A percentile compares a stretch with the other conserved stretches of the same genome.
These are phyloP conservation scores for Fraxinus greggii DNA, from an alignment of 305 asterid species.

Conservation along the genomic window DNA sequence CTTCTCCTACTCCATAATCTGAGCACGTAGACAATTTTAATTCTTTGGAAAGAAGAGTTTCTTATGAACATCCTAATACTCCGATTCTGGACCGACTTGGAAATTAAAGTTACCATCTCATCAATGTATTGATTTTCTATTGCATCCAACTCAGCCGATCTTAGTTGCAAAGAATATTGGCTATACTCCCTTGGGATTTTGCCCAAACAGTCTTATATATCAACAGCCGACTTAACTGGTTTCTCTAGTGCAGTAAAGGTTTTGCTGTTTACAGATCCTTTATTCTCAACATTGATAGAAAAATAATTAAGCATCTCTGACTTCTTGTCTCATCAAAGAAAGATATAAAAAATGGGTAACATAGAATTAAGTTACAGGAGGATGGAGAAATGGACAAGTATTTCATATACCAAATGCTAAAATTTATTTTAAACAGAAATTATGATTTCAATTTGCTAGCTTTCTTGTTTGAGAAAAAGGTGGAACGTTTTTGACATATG, in stretches of 20 bases:
- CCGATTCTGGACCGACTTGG: background rate
- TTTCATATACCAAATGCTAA: background rate
- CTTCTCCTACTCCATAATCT: background rate
- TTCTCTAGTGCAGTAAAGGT: background rate
- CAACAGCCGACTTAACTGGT: slow-evolving; percentile 13
- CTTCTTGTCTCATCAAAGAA: background rate
- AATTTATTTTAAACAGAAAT: background rate
- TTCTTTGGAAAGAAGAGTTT: background rate
- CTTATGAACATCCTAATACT: background rate
- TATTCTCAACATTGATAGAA: background rate
- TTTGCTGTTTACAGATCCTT: background rate
- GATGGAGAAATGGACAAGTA: background rate
- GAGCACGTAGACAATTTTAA: background rate
- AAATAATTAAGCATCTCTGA: background rate
- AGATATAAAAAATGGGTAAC: background rate
- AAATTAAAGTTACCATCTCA: background rate
- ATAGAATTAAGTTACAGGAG: background rate
- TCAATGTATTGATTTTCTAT: background rate
- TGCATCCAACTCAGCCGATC: background rate
- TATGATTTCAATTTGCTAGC: background rate
- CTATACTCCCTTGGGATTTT: background rate
- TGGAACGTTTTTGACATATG: background rate
- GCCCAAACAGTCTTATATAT: background rate
- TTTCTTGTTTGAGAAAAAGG: background rate
- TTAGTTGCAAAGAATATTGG: slow-evolving; percentile 11